Evolutionary conservation across 257 asterid genomes (phyloP).

Genomic region (Solanum piurae): DNA sequence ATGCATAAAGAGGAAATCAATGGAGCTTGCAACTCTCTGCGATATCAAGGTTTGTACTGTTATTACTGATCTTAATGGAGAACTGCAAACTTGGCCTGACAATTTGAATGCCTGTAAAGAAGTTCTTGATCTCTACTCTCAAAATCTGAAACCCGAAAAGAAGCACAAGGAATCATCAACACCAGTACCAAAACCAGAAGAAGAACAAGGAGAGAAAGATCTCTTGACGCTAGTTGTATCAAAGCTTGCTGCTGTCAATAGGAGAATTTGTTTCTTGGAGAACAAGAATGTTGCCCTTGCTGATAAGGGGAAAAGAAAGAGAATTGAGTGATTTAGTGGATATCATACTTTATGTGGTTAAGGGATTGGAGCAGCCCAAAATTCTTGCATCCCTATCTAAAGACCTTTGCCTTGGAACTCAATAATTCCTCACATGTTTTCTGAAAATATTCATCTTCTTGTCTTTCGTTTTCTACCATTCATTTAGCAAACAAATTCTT

Average conservation of each 20-base stretch:
- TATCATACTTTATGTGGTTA: not conserved
- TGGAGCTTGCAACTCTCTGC: not conserved
- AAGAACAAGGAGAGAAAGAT: not conserved
- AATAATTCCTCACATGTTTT: not conserved
- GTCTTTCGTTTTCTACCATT: not conserved
- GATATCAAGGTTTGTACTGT: too few species aligned
- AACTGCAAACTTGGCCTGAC: too few species aligned
- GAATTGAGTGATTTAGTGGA: not conserved
- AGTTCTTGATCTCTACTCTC: too few species aligned
- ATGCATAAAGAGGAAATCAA: not conserved
- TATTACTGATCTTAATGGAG: too few species aligned
- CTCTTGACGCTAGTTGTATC: not conserved
- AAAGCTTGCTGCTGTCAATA: not conserved
- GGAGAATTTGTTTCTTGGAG: not conserved
- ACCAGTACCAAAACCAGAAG: too few species aligned
- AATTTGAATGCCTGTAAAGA: too few species aligned
- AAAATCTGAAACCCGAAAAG: too few species aligned
- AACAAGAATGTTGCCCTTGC: not conserved
- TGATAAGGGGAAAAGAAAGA: not conserved
- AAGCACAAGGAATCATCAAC: too few species aligned
- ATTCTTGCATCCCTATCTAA: not conserved
- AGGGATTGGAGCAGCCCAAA: not conserved
- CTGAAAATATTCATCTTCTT: not conserved
- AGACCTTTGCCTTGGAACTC: not conserved
- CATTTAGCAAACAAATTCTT: not conserved